These are phyloP conservation scores for Codiaeum variegatum DNA, from an alignment of 441 rosid species.

Conservation along the genomic window DNA sequence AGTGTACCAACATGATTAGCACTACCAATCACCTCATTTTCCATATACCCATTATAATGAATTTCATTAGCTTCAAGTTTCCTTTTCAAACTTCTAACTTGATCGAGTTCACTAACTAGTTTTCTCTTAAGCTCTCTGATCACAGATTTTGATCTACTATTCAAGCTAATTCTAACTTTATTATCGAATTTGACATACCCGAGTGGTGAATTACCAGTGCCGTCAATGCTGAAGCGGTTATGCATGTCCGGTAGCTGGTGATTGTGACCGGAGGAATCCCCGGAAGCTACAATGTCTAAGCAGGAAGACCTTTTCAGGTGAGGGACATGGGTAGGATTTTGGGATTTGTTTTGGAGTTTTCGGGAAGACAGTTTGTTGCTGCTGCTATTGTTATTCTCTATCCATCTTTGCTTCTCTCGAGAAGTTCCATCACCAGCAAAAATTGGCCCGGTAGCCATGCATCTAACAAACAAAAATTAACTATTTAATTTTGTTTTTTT, in stretches of 20 bases:
- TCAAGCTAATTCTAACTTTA: constrained; percentile 53
- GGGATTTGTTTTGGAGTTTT: constrained; percentile 26
- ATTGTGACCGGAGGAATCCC: constrained; percentile 39
- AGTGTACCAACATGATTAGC: constrained; percentile 31
- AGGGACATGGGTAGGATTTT: constrained; percentile 16
- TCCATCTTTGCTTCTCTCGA: constrained; percentile 43
- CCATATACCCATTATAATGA: constrained; percentile 12
- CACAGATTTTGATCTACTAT: constrained; percentile 50
- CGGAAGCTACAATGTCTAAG: constrained; percentile 30
- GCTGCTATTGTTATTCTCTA: constrained; percentile 14
- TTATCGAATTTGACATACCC: constrained; percentile 40
- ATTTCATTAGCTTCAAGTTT: constrained; percentile 48
- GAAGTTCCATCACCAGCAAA: constrained; percentile 38
- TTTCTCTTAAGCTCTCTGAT: constrained; percentile 53
- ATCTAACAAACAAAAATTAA: constrained; percentile 13
- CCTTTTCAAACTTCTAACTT: constrained; percentile 52
- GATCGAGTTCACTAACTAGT: constrained; percentile 64
- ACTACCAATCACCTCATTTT: not conserved
- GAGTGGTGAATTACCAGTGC: constrained; percentile 11
- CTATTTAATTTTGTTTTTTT: not conserved
- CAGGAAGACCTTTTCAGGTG: constrained; percentile 9
- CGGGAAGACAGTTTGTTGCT: constrained; percentile 33
- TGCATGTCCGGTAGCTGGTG: constrained; percentile 28
- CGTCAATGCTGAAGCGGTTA: constrained; percentile 26
- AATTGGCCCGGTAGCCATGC: constrained; percentile 41